Evolutionary conservation across 306 rosid genomes (phyloP).

Genomic region (Acmispon strigosus): DNA sequence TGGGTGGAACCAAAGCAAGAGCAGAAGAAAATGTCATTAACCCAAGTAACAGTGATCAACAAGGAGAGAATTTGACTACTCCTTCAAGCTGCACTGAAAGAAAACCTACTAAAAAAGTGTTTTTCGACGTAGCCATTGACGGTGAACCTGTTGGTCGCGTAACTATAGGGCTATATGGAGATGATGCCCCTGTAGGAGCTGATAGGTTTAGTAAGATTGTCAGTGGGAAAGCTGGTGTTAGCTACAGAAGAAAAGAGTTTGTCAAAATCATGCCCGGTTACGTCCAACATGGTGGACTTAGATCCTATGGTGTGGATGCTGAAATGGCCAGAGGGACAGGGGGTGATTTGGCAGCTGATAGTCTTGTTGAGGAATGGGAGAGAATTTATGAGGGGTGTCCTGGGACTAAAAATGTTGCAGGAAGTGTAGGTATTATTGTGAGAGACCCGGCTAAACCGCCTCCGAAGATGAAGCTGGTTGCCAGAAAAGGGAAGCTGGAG

Average conservation of each 20-base stretch:
- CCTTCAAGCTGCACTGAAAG: conserved; percentile 36
- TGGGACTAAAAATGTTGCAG: conserved; percentile 70
- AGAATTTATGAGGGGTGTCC: conserved; percentile 41
- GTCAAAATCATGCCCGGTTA: conserved; percentile 67
- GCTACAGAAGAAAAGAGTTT: conserved; percentile 88
- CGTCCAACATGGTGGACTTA: conserved; percentile 67
- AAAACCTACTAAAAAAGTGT: conserved; percentile 48
- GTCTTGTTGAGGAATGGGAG: conserved; percentile 66
- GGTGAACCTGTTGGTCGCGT: conserved; percentile 67
- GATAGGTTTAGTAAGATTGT: conserved; percentile 60
- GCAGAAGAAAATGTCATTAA: conserved; percentile 45
- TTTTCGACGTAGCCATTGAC: conserved; percentile 66
- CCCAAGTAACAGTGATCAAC: conserved; percentile 4
- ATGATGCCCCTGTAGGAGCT: conserved; percentile 53
- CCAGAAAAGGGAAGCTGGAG: conserved; percentile 75
- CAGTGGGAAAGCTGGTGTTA: conserved; percentile 81
- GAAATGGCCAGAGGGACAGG: conserved; percentile 57
- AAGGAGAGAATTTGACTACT: conserved; percentile 12
- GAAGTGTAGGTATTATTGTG: conserved; percentile 68
- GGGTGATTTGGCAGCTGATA: conserved; percentile 38
- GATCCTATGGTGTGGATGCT: conserved; percentile 79
- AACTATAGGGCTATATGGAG: conserved; percentile 55
- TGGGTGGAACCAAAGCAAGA: conserved; percentile 50
- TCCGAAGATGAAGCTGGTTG: conserved; percentile 68
- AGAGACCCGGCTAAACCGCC: conserved; percentile 82